Base-by-base conservation (phyloP, 1,284 basidiomycete species). In the Golubevia pallescens region DNA sequence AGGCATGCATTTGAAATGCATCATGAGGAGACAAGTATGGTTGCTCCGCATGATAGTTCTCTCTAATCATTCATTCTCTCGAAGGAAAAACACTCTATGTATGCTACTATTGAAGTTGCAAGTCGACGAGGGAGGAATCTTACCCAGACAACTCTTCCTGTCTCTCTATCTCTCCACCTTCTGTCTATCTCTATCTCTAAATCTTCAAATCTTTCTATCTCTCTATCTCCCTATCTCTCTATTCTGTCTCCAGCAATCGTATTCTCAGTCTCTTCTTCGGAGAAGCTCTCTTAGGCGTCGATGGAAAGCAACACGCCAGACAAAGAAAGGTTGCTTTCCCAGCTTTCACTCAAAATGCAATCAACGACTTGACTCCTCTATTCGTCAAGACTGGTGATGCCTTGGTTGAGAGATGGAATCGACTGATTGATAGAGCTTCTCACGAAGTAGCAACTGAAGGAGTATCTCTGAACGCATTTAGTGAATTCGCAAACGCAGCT, bases 251-350 rank as follows among this genome's bases (percentile, higher is more conserved):
- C 42, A 16, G 42, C 8, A 48, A 13, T 48, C 42, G 42, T 48
- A 16, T 48, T 16, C 42, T 48, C 8, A 13, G 10, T 16, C 8
- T 16, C 42, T 48, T 48, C 42, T 48, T 48, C 42, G 42, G 42
- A 48, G 42, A 48, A 48, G 8, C 42, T 13, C 42, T 48, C 16
- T 16, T 48, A 48, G 42, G 23, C 2, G 55, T 34, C n/a, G 55
- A 57, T 24, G 55, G 55, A 57, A 10, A 13, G 14, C 23, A 2
- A 10, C 55, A 57, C n/a, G 23, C 23, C 13, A 16, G 10, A 10
- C 76, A 78, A 61, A 65, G 78, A 54, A 70, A 68, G 56, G 60
- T 80, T 23, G 75, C 78, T 61, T 66, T 66, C 0, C 78, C 78
- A 13, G 72, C 74, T 2, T 80, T 80, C 53, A 70, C 76, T 0